A percentile compares a stretch with the other conserved stretches of the same genome.
Conservation (phyloP, 2,329 filamentous ascomycete genomes). For the Cercospora citrullina region DNA sequence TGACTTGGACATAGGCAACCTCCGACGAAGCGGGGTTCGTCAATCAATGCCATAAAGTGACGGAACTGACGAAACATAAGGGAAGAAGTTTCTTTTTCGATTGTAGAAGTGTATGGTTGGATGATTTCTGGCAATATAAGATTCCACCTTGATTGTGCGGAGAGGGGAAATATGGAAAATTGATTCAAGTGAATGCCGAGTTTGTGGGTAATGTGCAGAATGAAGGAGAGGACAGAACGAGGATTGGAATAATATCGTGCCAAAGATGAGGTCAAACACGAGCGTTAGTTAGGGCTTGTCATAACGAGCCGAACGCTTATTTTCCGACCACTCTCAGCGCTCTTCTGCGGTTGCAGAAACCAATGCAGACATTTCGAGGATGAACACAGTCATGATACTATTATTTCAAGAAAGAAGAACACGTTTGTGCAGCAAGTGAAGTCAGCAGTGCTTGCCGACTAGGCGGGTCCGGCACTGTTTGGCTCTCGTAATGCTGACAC, state of each 20-base stretch:
- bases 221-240: too few species aligned
- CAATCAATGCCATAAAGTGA: not conserved
- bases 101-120: not conserved
- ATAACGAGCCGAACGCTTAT: not conserved
- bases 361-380: not conserved
- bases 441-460: not conserved
- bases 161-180: too few species aligned
- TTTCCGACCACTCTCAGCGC: not conserved
- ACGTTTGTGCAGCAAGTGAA: not conserved
- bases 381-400: not conserved
- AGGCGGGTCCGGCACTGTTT: not conserved
- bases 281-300: not conserved
- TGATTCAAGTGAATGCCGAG: too few species aligned
- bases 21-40: not conserved
- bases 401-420: not conserved
- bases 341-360: not conserved
- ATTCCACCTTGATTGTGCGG: not conserved
- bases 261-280: too few species aligned
- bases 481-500: not conserved
- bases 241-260: too few species aligned
- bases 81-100: constrained; percentile 6
- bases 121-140: not conserved
- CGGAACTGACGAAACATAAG: not conserved
- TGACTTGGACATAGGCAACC: not conserved
- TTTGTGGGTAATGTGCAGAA: too few species aligned